Evolutionary conservation across 768 basidiomycete species (phyloP).

Genomic region (Lentinus tigrinus): DNA sequence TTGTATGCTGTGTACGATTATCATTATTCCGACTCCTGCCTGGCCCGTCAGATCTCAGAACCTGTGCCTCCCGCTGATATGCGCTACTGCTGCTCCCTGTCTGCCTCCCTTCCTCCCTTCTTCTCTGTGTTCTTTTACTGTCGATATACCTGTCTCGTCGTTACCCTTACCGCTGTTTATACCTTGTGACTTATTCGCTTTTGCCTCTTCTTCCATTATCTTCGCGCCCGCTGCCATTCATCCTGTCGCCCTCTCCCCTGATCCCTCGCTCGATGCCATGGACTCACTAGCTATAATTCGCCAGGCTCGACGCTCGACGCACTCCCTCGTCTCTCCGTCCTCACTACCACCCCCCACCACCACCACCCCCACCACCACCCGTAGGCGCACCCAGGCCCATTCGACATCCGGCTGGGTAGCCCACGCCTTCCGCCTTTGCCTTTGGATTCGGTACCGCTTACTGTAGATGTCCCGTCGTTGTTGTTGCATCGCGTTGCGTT

Average conservation of each 20-base stretch:
- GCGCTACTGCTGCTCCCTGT: slow-evolving; percentile 5
- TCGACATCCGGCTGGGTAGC: neutral
- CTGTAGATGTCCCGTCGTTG: too few species aligned
- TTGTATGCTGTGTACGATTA: slow-evolving; percentile 20
- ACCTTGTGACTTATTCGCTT: slow-evolving; percentile 1
- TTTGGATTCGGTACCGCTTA: neutral
- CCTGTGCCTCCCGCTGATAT: neutral
- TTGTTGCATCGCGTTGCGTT: too few species aligned
- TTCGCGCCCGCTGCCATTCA: neutral
- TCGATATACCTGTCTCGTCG: slow-evolving; percentile 17
- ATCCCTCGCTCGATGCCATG: neutral
- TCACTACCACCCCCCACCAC: neutral
- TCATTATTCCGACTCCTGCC: slow-evolving; percentile 9
- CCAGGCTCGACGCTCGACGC: slow-evolving; percentile 5
- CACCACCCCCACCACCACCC: neutral
- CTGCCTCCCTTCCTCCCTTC: too few species aligned
- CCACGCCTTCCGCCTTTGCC: neutral
- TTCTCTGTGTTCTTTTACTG: slow-evolving; percentile 14
- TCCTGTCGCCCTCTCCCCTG: neutral
- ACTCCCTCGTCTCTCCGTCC: neutral
- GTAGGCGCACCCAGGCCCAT: neutral
- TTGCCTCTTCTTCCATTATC: neutral
- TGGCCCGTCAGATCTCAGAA: too few species aligned
- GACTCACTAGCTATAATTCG: slow-evolving; percentile 15
- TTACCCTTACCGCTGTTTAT: slow-evolving; percentile 18